A percentile compares a stretch with the other conserved stretches of the same genome.
Evolutionary conservation across 441 rosid species (phyloP).

Genomic region (Daphne laureola): DNA sequence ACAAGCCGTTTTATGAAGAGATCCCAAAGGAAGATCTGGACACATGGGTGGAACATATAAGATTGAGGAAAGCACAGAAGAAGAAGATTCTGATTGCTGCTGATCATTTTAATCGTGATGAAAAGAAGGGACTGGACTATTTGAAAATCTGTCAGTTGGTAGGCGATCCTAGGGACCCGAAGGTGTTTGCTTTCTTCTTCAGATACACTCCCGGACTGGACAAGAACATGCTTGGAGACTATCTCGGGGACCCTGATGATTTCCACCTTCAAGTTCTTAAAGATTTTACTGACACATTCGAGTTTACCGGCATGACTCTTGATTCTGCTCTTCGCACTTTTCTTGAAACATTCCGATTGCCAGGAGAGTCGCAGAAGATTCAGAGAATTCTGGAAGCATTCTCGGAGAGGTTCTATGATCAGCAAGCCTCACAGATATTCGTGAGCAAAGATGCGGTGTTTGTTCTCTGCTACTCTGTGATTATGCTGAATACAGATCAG

Average conservation of each 20-base stretch:
- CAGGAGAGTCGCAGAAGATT: slow-evolving; percentile 90
- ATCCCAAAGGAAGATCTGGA: slow-evolving; percentile 46
- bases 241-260: slow-evolving; percentile 83
- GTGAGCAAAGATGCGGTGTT: slow-evolving; percentile 68
- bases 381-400: slow-evolving; percentile 77
- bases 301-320: slow-evolving; percentile 68
- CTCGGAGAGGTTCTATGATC: slow-evolving; percentile 63
- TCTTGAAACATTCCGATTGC: slow-evolving; percentile 67
- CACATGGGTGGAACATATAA: slow-evolving; percentile 54
- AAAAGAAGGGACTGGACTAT: slow-evolving; percentile 78
- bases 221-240: slow-evolving; percentile 68
- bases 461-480: slow-evolving; percentile 74
- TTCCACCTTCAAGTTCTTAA: slow-evolving; percentile 59
- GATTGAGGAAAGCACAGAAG: slow-evolving; percentile 68
- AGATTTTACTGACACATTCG: slow-evolving; percentile 69
- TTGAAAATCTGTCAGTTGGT: slow-evolving; percentile 49
- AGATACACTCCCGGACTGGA: slow-evolving; percentile 61
- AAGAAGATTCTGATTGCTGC: slow-evolving; percentile 61
- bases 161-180: slow-evolving; percentile 59
- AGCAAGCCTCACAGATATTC: slow-evolving; percentile 60
- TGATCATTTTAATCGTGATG: slow-evolving; percentile 72
- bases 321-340: slow-evolving; percentile 73
- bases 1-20: slow-evolving; percentile 74
- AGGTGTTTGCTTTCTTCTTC: slow-evolving; percentile 60
- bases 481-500: slow-evolving; percentile 92